phyloP scores from a whole-genome alignment of 108 stramenopile genomes.

The Pseudonitzschia delicatissima region DNA sequence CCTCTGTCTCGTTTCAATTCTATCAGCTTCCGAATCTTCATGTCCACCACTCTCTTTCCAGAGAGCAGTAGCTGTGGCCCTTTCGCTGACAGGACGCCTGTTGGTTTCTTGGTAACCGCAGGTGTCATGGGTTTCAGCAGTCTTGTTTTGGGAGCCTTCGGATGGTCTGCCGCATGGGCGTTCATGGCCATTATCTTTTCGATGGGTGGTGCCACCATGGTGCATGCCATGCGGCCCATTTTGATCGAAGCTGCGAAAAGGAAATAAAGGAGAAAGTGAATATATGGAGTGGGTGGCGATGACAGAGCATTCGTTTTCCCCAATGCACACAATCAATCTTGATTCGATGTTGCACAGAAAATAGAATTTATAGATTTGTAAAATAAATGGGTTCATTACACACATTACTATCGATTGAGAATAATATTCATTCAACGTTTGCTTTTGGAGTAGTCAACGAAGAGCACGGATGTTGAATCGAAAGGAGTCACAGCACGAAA shows the following conservation, averaged over 20 bases:
- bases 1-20: constrained; percentile 42
- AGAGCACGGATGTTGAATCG: no score
- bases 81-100: constrained; percentile 39
- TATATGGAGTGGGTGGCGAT: background rate
- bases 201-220: constrained; percentile 21
- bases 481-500: no score
- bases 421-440: no score
- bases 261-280: background rate
- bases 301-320: no score
- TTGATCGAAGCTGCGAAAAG: background rate
- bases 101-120: constrained; percentile 36
- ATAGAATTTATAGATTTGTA: no score
- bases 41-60: constrained; percentile 28
- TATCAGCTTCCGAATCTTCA: constrained; percentile 36
- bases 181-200: constrained; percentile 20
- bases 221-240: constrained; percentile 9
- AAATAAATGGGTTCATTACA: no score
- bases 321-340: no score
- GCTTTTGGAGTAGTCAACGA: no score
- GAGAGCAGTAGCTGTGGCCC: constrained; percentile 33
- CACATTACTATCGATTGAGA: no score
- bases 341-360: no score
- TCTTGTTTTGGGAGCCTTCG: constrained; percentile 25
- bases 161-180: constrained; percentile 35
- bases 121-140: constrained; percentile 22